Evolutionary conservation across 352 stramenopile genomes (phyloP).

Genomic region (Thraustochytrium striatum): DNA sequence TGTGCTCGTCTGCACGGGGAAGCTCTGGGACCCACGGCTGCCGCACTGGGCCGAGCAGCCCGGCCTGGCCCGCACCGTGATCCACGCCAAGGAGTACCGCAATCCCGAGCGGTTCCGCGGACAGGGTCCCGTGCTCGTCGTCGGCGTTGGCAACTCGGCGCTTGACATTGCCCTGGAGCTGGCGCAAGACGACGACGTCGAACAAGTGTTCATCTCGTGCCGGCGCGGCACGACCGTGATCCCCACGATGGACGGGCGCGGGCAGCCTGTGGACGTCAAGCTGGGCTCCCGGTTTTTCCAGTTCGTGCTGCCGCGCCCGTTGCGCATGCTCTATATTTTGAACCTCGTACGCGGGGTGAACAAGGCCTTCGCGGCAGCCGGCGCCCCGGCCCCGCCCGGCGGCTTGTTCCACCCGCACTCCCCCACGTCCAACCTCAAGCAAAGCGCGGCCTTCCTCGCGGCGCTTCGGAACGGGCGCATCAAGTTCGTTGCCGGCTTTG

Average conservation of each 20-base stretch:
- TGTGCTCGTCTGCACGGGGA: conserved; percentile 15
- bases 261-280: not conserved
- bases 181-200: conserved; percentile 1
- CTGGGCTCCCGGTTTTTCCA: conserved; percentile 7
- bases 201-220: not conserved
- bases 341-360: not conserved
- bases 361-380: not conserved
- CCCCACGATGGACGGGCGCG: not conserved
- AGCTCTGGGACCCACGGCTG: conserved; percentile 20
- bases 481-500: not conserved
- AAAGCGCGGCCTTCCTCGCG: not conserved
- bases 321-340: not conserved
- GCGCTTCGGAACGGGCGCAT: not conserved
- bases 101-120: conserved; percentile 9
- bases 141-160: conserved; percentile 22
- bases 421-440: conserved; percentile 14
- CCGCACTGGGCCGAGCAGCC: not conserved
- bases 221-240: conserved; percentile 10
- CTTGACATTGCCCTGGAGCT: conserved; percentile 29
- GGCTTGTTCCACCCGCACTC: not conserved
- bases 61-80: not conserved
- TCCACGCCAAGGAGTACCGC: conserved; percentile 17
- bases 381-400: not conserved
- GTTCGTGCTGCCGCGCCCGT: not conserved
- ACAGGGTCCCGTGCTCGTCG: not conserved